Evolutionary conservation across 352 stramenopile species (phyloP), one percentile per base, ranked within the genome.

Genomic region (Halophytophthora polymorphica): DNA sequence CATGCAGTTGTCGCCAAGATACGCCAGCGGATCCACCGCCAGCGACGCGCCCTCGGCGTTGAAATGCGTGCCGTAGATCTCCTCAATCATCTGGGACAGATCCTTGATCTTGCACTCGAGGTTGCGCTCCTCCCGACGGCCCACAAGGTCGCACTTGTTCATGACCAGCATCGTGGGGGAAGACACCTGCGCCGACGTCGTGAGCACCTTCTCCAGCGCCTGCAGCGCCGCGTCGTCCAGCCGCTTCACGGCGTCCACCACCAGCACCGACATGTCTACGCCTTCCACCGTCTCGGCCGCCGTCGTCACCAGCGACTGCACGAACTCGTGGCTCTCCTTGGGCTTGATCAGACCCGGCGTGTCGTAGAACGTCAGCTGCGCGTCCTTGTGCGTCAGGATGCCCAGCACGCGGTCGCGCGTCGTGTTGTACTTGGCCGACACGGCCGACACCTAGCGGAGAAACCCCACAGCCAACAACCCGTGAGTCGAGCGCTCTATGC

Each of bases 381-480:
- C 72, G 49, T 91, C 68, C 21, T 74, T 71, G 50, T 89, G 66
- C 12, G 84, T 95, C 33, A 84, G 64, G 23, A 95, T 88, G 18
- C 84, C 84, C 33, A 95, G 65, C 25, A 90, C 64, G 35, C 78
- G 79, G 29, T 95, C 77, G 2, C 84, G 72, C 18, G 84, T 95
- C 18, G 84, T 95, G 58, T 95, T 95, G 58, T 95, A 95, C 66
- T 95, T 95, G 33, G 82, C 71, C 6, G 84, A 95, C 4, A 95
- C 84, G 2, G 84, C 84, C 17, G 84, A 95, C 6, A 95, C 58
- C 72, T 83, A 34, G 31, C 29, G 13, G 15, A n/a, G 49, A 19
- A 17, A 18, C 17, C 33, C 15, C 15, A 38, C 14, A 56, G 18
- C 4, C 25, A 31, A 31, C 4, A 4, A 8, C 25, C 4, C 25